Percentiles rank a stretch among this genome's conserved stretches.
These are phyloP conservation scores for Lodderomyces elongisporus DNA, from an alignment of 1,139 yeast genomes.

Conservation along the genomic window DNA sequence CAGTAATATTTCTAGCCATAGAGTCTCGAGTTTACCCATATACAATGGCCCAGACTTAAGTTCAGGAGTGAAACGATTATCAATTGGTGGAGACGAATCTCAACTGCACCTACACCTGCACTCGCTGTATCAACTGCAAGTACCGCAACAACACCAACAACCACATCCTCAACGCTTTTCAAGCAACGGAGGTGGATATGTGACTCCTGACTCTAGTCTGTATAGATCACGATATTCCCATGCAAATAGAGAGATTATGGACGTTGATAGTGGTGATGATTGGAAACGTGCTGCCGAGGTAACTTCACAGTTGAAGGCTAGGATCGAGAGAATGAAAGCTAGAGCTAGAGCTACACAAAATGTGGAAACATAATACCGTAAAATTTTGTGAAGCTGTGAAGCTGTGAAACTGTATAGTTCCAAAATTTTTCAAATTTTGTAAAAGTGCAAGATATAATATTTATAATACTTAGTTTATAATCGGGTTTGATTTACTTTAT, in stretches of 20 bases:
- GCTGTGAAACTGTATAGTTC: no score
- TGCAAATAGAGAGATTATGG: slow-evolving; percentile 7
- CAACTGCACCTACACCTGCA: not conserved
- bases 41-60: slow-evolving; percentile 27
- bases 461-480: no score
- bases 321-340: slow-evolving; percentile 88
- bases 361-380: slow-evolving; percentile 4
- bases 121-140: slow-evolving; percentile 1
- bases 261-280: slow-evolving; percentile 52
- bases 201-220: not conserved
- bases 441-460: no score
- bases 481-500: no score
- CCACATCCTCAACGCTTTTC: not conserved
- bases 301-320: slow-evolving; percentile 75
- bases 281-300: slow-evolving; percentile 92
- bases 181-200: no score
- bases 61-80: slow-evolving; percentile 40
- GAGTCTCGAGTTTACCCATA: not conserved
- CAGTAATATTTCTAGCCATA: not conserved
- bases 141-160: not conserved
- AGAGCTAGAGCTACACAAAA: slow-evolving; percentile 11
- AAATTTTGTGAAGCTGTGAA: not conserved
- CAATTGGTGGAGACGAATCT: slow-evolving; percentile 32
- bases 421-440: no score
- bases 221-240: not conserved